Conservation (phyloP, 768 basidiomycete genomes). For the Tricholoma sp. region DNA sequence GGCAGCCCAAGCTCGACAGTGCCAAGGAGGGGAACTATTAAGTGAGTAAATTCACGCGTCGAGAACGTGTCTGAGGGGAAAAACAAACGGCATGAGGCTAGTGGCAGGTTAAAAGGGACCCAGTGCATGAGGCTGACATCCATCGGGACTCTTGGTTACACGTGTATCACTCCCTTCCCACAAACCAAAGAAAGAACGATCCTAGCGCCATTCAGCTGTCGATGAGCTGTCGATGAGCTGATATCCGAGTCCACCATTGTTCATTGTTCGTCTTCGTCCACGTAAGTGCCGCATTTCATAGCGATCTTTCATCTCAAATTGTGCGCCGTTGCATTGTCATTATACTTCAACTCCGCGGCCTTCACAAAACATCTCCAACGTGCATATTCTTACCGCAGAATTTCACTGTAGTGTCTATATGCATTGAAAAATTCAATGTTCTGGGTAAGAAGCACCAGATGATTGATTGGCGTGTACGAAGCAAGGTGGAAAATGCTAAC, state of each 20-base stretch:
- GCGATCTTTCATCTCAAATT: too few relatives aligned
- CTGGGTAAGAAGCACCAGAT: background rate
- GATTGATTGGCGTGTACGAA: background rate
- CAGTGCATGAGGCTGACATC: constrained; percentile 8
- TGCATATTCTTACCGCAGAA: too few relatives aligned
- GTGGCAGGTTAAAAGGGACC: background rate
- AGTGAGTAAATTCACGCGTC: background rate
- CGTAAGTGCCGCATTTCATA: too few relatives aligned
- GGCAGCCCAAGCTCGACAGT: background rate
- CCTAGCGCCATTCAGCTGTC: background rate
- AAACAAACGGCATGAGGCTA: background rate
- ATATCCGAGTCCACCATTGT: too few relatives aligned
- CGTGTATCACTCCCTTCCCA: background rate
- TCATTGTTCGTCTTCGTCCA: background rate
- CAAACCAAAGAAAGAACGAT: background rate
- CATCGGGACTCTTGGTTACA: background rate
- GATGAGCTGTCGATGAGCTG: too few relatives aligned
- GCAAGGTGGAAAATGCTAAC: background rate
- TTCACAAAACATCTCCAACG: background rate
- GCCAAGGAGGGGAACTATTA: background rate
- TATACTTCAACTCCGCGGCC: background rate
- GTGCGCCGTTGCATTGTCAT: background rate
- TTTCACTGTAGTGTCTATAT: too few relatives aligned
- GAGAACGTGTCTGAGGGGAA: background rate
- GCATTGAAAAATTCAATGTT: too few relatives aligned